phyloP scores from a whole-genome alignment of 2,329 filamentous ascomycete species.

The Verticillium albo-atrum region DNA sequence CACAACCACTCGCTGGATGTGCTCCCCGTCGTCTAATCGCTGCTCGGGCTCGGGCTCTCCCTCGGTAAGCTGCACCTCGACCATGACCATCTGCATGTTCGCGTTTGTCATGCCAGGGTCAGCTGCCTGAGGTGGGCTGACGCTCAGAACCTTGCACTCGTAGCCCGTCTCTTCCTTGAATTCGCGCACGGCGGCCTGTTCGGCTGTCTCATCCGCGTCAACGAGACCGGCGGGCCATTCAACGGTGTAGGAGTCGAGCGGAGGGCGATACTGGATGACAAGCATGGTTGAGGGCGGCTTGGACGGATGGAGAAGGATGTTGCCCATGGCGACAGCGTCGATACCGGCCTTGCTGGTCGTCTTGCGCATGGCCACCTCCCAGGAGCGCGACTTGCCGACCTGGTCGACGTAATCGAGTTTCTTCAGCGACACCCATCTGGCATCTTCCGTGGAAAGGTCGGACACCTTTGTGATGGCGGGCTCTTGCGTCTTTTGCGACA shows the following conservation, averaged over 20 bases:
- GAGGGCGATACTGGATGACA: conserved; percentile 49
- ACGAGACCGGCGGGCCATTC: conserved; percentile 51
- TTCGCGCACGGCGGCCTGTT: conserved; percentile 48
- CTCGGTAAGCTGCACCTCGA: conserved; percentile 50
- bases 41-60: conserved; percentile 50
- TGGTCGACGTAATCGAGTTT: conserved; percentile 56
- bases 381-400: conserved; percentile 45
- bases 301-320: conserved; percentile 46
- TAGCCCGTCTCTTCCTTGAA: conserved; percentile 53
- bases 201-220: conserved; percentile 46
- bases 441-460: conserved; percentile 43
- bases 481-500: conserved; percentile 34
- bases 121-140: conserved; percentile 49
- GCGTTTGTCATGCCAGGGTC: conserved; percentile 57
- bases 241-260: conserved; percentile 45
- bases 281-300: conserved; percentile 40
- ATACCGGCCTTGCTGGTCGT: conserved; percentile 50
- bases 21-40: conserved; percentile 55
- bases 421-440: conserved; percentile 53
- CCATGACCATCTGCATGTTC: conserved; percentile 58
- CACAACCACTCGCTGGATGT: conserved; percentile 56
- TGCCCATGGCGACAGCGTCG: conserved; percentile 60
- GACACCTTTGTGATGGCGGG: conserved; percentile 41
- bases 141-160: conserved; percentile 41
- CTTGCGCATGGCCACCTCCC: conserved; percentile 57